Base-by-base conservation (phyloP, 2,329 filamentous ascomycete species). In the Cladophialophora psammophila region DNA sequence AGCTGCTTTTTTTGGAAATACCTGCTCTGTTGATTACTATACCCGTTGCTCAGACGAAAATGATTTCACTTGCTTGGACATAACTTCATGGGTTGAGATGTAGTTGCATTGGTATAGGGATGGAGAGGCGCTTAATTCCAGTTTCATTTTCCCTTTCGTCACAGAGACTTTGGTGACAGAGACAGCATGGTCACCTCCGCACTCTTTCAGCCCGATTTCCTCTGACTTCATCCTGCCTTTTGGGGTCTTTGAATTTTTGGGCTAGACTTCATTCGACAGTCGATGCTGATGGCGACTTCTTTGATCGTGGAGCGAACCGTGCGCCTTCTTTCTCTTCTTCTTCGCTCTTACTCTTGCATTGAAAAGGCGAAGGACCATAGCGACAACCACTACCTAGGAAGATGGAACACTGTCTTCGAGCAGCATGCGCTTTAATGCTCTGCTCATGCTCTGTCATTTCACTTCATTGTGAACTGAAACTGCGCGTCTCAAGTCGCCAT, bases 401-500 rank as follows among this genome's bases (percentile, higher is more conserved):
- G 48, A 15, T 50, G n/a, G 18, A 38, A 32, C 13, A 5, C n/a
- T 13, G 7, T 36, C 45, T 38, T 61, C 48, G 10, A 38, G 10
- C 50, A 26, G 45, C 13, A 10, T 38, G 32, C 12, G 32, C 26
- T 18, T 5, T 9, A 12, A 12, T 50, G 13, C 36, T 5, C 35
- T 8, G 6, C 48, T 26, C 45, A n/a, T 32, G 4, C 45, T 35
- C 13, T 52, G 45, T 34, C 53, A 10, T 53, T 12, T 35, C 34
- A 8, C 59, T n/a, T 53, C 18, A 50, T 26, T 32, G 26, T 36
- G 9, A 40, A 20, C 38, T 31, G 13, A 54, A 15, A 9, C n/a
- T 45, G n/a, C 18, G n/a, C n/a, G 54, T 35, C 52, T 9, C 35
- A 40, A 13, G 35, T 62, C 78, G 84, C 73, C 69, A 96, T 96